Evolutionary conservation across 768 basidiomycete genomes (phyloP).

Genomic region (Termitomyces sp.): DNA sequence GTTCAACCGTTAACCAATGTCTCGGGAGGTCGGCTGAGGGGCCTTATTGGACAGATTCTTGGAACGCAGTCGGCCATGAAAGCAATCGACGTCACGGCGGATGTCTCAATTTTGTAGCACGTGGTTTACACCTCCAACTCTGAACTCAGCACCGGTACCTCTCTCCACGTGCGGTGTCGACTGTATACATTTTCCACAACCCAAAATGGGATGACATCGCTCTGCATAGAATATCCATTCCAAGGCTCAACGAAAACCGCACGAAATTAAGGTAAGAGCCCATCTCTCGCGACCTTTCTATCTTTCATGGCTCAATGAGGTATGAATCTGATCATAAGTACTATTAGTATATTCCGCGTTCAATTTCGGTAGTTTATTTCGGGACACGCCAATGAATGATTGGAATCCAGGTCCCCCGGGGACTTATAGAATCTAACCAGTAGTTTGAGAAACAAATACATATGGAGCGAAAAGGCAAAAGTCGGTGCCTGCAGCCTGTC

Average conservation of each 20-base stretch:
- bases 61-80: neutral
- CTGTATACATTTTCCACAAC: neutral
- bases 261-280: neutral
- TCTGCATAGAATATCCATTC: neutral
- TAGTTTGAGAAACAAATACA: neutral
- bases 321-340: too few relatives aligned
- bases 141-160: neutral
- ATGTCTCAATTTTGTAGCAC: neutral
- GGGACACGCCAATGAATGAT: too few relatives aligned
- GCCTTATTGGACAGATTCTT: too few relatives aligned
- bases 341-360: too few relatives aligned
- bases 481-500: neutral
- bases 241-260: neutral
- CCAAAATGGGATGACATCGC: neutral
- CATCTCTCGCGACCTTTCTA: neutral
- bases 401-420: too few relatives aligned
- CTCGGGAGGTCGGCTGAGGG: neutral
- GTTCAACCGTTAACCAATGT: neutral
- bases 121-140: too few relatives aligned
- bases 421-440: neutral
- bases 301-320: too few relatives aligned
- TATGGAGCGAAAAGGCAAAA: neutral
- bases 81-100: neutral
- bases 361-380: too few relatives aligned
- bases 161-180: neutral